phyloP scores from a whole-genome alignment of 108 stramenopile species.

The Discostella pseudostelligera region DNA sequence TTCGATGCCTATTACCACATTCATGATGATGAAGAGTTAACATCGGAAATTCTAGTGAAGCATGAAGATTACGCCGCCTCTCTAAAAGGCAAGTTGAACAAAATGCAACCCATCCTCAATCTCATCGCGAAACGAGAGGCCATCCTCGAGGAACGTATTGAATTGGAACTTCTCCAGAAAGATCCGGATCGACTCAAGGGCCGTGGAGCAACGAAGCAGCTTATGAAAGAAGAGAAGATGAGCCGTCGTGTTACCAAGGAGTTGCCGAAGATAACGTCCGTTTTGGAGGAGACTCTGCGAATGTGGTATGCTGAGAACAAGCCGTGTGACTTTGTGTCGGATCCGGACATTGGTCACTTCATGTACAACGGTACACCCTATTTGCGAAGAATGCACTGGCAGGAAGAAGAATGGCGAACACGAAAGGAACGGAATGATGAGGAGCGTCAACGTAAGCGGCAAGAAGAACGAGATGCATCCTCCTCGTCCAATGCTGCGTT shows the following conservation, averaged over 20 bases:
- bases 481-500: conserved; percentile 13
- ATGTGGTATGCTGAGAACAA: conserved; percentile 63
- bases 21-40: conserved; percentile 63
- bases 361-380: conserved; percentile 68
- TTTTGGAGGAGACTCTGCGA: conserved; percentile 59
- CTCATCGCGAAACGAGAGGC: conserved; percentile 85
- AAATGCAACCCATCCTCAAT: conserved; percentile 85
- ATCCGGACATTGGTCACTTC: conserved; percentile 54
- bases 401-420: conserved; percentile 79
- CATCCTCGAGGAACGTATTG: conserved; percentile 71
- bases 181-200: conserved; percentile 87
- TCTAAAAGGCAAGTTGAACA: conserved; percentile 65
- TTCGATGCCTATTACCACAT: conserved; percentile 66
- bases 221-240: conserved; percentile 94
- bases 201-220: conserved; percentile 83
- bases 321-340: conserved; percentile 29
- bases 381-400: conserved; percentile 59
- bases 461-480: conserved; percentile 50
- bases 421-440: conserved; percentile 75
- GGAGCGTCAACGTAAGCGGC: conserved; percentile 72
- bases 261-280: conserved; percentile 68
- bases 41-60: conserved; percentile 75
- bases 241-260: conserved; percentile 81
- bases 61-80: conserved; percentile 76
- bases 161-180: conserved; percentile 83